These are phyloP conservation scores for Trichoderma sp. DNA, from an alignment of 2,329 filamentous ascomycete genomes.

Conservation along the genomic window DNA sequence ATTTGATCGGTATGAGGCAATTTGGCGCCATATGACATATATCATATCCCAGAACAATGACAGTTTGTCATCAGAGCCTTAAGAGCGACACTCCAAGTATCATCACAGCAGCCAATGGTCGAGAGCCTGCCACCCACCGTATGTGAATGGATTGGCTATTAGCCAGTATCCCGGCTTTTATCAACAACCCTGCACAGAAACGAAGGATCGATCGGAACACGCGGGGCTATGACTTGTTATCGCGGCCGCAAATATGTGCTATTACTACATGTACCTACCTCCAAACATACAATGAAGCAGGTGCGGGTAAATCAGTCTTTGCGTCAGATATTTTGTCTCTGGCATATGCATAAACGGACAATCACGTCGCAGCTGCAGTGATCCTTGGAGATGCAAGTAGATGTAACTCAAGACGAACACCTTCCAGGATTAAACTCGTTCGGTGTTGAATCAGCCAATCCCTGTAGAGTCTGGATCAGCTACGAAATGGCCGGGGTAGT, in stretches of 20 bases:
- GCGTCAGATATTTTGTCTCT: background rate
- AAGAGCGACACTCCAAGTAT: background rate
- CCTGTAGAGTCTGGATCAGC: background rate
- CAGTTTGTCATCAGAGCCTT: background rate
- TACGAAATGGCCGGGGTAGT: background rate
- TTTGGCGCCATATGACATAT: background rate
- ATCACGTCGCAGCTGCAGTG: background rate
- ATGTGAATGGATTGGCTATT: background rate
- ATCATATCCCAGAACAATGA: background rate
- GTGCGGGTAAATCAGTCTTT: background rate
- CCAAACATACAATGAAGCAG: background rate
- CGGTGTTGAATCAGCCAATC: background rate
- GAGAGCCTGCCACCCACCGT: background rate
- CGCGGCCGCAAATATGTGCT: background rate
- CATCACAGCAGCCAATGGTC: too few relatives aligned
- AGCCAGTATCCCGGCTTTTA: background rate
- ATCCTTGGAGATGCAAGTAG: background rate
- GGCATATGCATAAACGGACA: background rate
- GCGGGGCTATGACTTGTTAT: background rate
- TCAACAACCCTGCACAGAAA: background rate
- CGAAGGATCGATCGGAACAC: background rate
- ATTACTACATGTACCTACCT: background rate
- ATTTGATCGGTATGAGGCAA: background rate
- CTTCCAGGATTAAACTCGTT: background rate
- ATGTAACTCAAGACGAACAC: background rate